Base-by-base conservation (phyloP, 768 basidiomycete genomes). In the Tricholoma matsutake region DNA sequence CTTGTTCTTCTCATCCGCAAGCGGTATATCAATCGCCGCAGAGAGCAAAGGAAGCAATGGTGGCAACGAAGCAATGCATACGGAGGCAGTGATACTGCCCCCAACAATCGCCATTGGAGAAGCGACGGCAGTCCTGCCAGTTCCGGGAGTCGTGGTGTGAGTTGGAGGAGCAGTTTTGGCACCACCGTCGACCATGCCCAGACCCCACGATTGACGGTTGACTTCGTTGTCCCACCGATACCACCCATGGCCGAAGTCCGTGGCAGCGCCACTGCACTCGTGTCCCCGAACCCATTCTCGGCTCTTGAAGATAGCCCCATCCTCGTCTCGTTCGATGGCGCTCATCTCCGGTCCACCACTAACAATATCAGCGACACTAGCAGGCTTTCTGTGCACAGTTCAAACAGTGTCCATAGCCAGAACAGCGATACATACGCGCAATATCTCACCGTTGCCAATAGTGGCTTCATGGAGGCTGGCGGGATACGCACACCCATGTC, bases 231-330 rank as follows among this genome's bases (percentile, higher is more conserved):
- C 10, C 82, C 80, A 11, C 71, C 76, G 14, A 61, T 82, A 8
- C 86, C 85, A 6, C 82, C 83, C 4, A 82, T 81, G 80, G 84
- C 80, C 16, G 83, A 86, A 68, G 70, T 85, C 54, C 81, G 82
- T 56, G 74, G 66, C 20, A n/a, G 60, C 47, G 61, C 58, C 37
- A 31, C 41, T 18, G 32, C 62, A 11, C 56, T 59, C 28, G 45
- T 61, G 1, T 51, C 59, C 16, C 58, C 55, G 25, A 57, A 58
- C 11, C 61, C 63, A 9, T 64, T 59, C 41, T 65, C 63, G 7
- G 57, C 63, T 7, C 43, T 43, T 7, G 49, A 67, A 8, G 67
- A 70, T 2, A 69, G 70, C 1, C 72, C 76, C 3, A 59, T 72
- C 3, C 72, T 79, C 37, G 65, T 78, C 37, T 63, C 71, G 13